Evolutionary conservation across 148 eudicot genomes (phyloP).

Genomic region (Oxyria digyna): DNA sequence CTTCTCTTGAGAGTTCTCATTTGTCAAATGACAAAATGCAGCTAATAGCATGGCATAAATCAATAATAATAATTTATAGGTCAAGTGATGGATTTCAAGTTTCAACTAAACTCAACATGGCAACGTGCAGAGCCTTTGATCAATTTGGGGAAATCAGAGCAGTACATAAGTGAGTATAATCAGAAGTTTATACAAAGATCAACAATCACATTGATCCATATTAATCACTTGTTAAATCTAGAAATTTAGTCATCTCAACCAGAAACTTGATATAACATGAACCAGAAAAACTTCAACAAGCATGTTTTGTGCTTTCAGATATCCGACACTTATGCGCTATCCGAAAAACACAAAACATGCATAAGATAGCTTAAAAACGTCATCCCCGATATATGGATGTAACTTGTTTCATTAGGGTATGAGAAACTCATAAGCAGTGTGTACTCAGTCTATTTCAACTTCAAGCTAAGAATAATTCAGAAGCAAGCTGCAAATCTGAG

Average conservation of each 20-base stretch:
- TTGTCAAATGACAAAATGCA: background rate
- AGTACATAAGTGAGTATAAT: background rate
- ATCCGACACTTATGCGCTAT: no score
- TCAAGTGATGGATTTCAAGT: constrained; percentile 1
- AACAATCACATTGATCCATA: no score
- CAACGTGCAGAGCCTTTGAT: background rate
- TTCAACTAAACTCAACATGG: background rate
- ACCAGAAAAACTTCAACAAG: background rate
- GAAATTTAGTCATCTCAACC: background rate
- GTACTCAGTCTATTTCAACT: no score
- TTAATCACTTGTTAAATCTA: no score
- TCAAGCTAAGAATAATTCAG: background rate
- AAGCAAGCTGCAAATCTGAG: background rate
- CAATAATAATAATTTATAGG: background rate
- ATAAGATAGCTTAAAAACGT: no score
- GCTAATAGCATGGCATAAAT: background rate
- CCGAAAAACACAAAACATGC: no score
- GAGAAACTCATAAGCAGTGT: background rate
- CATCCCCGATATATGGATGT: no score
- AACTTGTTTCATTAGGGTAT: background rate
- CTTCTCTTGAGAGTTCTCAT: background rate
- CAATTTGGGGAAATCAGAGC: background rate
- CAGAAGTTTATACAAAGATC: background rate
- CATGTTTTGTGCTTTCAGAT: no score
- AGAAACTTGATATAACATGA: background rate